These are phyloP conservation scores for Suillus subaureus DNA, from an alignment of 768 basidiomycete genomes.

Conservation along the genomic window DNA sequence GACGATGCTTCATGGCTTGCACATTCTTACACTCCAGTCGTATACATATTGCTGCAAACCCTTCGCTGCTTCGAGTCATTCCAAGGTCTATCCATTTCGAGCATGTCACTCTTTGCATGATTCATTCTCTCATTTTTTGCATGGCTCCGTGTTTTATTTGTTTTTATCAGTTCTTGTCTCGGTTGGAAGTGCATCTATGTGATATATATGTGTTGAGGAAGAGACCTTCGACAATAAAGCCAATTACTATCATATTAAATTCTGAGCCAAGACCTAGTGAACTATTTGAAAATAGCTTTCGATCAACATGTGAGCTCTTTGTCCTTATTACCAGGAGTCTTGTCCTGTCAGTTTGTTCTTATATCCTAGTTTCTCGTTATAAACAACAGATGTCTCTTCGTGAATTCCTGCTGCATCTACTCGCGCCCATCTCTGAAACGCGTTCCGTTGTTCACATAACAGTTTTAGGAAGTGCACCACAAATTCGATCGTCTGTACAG, in stretches of 20 bases:
- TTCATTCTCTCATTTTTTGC: conserved; percentile 13
- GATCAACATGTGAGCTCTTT: not conserved
- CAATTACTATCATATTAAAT: conserved; percentile 1
- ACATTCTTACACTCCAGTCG: conserved; percentile 9
- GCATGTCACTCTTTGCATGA: conserved; percentile 9
- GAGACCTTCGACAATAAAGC: conserved; percentile 3
- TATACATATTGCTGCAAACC: conserved; percentile 23
- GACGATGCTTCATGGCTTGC: conserved; percentile 27
- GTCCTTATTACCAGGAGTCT: not conserved
- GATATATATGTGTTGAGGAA: conserved; percentile 35
- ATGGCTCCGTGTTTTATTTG: conserved; percentile 34
- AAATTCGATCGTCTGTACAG: not conserved
- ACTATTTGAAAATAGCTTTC: not conserved
- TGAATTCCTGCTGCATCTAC: not conserved
- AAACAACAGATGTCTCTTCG: not conserved
- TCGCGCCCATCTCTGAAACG: not conserved
- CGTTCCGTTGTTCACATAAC: not conserved
- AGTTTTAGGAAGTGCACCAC: not conserved
- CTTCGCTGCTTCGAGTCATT: not conserved
- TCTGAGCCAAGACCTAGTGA: not conserved
- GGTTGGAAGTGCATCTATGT: conserved; percentile 26
- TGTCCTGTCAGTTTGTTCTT: conserved; percentile 3
- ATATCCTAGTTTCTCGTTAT: not conserved
- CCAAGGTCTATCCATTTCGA: not conserved
- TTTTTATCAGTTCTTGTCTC: conserved; percentile 31